phyloP scores from a whole-genome alignment of 306 rosid genomes.

The Castanea crenata region DNA sequence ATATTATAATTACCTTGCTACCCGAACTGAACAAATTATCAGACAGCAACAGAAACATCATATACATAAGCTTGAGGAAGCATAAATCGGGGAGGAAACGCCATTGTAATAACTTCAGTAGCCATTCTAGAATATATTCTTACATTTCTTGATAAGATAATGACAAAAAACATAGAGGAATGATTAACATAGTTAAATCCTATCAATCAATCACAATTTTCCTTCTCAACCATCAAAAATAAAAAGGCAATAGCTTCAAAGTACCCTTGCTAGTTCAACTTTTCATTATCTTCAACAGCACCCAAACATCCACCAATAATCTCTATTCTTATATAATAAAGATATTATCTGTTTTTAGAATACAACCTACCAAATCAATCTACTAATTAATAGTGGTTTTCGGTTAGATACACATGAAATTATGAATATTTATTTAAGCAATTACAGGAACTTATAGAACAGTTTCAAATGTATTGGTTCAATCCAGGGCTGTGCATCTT shows the following conservation, averaged over 20 bases:
- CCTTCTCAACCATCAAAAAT: constrained; percentile 18
- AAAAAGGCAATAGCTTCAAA: neutral
- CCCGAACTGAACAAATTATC: too few species aligned
- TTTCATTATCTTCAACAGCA: constrained; percentile 14
- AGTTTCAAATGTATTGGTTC: constrained; percentile 1
- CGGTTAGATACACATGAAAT: neutral
- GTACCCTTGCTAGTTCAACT: neutral
- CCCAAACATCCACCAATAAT: constrained; percentile 10
- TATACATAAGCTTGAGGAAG: neutral
- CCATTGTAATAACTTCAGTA: neutral
- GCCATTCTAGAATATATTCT: neutral
- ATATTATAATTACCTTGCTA: too few species aligned
- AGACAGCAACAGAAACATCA: too few species aligned
- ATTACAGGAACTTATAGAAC: neutral
- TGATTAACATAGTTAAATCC: neutral
- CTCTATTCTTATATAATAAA: neutral
- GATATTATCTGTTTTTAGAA: neutral
- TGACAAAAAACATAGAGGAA: neutral
- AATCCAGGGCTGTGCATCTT: constrained; percentile 6
- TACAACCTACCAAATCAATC: neutral
- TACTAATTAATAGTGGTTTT: neutral
- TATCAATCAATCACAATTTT: neutral
- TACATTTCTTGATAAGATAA: neutral
- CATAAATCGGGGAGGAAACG: neutral
- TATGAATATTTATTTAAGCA: neutral